Base-by-base conservation (phyloP, 768 basidiomycete species). In the Lentinula sp. region DNA sequence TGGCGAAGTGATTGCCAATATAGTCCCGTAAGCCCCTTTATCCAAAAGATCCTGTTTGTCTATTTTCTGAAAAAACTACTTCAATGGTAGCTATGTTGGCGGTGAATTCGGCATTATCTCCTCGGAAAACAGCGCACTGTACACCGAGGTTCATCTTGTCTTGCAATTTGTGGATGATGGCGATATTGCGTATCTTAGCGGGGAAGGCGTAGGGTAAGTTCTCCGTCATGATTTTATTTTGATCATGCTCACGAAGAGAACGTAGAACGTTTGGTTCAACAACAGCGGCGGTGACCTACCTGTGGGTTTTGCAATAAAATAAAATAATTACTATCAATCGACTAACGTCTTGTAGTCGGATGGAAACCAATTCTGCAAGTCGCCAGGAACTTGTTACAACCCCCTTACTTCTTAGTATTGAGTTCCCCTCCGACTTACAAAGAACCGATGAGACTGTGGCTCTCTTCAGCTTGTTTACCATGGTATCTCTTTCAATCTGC, bases 21-120 rank as follows among this genome's bases (percentile, higher is more conserved):
- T 54, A 6, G 35, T 54, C n/a, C 36, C 36, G 45, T 46, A 46
- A 46, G 45, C 5, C 12, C 1, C n/a, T 45, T n/a, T 9, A 41
- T 43, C 42, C 16, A 15, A 43, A 18, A 3, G 1, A 28, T 28
- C 28, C 1, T 28, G 3, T 28, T 28, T 28, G 23, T 23, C 3
- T 28, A 28, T 28, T 28, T 28, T 28, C 28, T 28, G 28, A 28
- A 28, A 28, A 28, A 28, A 28, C 28, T 28, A 28, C 28, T 28
- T 3, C 28, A 28, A 28, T 3, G 37, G n/a, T 46, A 46, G 45
- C 18, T 20, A 39, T 54, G 35, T 54, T 20, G 53, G 53, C 9
- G 53, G 53, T 20, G 53, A 54, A 54, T 54, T 54, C 37, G 53
- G 53, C 13, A 54, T 54, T 13, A 41, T 54, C 13, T 54, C 53